These are phyloP conservation scores for Gloeopeniophorella convolvens DNA, from an alignment of 768 basidiomycete genomes.

Conservation along the genomic window DNA sequence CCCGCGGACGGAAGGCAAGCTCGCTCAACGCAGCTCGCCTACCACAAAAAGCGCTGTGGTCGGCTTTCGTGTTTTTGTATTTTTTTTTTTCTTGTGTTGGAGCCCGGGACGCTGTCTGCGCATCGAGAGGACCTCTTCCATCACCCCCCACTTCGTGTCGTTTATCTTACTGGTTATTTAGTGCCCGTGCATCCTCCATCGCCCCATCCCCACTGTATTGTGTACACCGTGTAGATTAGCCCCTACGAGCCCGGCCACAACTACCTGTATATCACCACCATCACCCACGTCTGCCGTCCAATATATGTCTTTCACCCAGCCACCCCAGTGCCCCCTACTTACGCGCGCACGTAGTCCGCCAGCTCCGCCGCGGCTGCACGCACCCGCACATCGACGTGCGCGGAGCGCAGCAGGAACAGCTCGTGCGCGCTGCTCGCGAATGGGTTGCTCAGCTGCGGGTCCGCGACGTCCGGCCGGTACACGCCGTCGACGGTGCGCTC, in stretches of 20 bases:
- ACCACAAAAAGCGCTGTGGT: slow-evolving; percentile 9
- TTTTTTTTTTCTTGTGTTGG: slow-evolving; percentile 18
- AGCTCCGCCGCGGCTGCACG: slow-evolving; percentile 59
- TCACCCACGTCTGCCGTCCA: slow-evolving; percentile 4
- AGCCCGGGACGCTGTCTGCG: slow-evolving; percentile 13
- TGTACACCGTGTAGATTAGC: slow-evolving; percentile 17
- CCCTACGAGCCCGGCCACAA: background rate
- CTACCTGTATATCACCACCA: slow-evolving; percentile 17
- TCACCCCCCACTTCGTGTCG: background rate
- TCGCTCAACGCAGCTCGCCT: background rate
- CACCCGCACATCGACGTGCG: slow-evolving; percentile 63
- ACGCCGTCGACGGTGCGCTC: slow-evolving; percentile 81
- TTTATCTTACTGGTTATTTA: slow-evolving; percentile 16
- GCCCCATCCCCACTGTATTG: slow-evolving; percentile 9
- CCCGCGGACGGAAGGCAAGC: no score
- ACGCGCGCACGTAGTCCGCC: slow-evolving; percentile 37
- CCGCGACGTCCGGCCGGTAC: slow-evolving; percentile 80
- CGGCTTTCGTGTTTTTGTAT: slow-evolving; percentile 4
- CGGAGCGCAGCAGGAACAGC: slow-evolving; percentile 52
- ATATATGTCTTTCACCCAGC: background rate
- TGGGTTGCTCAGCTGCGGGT: slow-evolving; percentile 76
- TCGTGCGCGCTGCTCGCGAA: slow-evolving; percentile 89
- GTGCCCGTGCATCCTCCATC: slow-evolving; percentile 2
- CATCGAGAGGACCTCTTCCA: slow-evolving; percentile 12
- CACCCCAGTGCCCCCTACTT: slow-evolving; percentile 5